phyloP scores from a whole-genome alignment of 139 green algal species.

The Micromonas pusilla region DNA sequence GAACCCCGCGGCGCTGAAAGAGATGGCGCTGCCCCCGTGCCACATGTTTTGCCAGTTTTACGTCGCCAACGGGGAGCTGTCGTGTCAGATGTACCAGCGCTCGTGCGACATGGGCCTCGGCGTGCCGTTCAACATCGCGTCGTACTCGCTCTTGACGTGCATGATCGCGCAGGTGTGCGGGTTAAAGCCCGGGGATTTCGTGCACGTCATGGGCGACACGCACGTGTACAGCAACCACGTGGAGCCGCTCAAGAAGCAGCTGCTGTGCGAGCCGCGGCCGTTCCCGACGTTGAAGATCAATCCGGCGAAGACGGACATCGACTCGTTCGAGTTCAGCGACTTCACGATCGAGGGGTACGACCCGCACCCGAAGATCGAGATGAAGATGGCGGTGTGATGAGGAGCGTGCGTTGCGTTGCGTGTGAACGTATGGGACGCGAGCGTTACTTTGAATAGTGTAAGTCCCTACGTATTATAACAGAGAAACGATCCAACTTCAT shows the following conservation, averaged over 20 bases:
- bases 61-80: constrained; percentile 92
- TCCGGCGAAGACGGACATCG: constrained; percentile 77
- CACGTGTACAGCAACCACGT: constrained; percentile 98
- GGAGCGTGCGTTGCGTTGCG: too few species aligned
- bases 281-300: constrained; percentile 87
- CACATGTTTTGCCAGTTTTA: constrained; percentile 99
- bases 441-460: too few species aligned
- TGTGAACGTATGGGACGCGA: neutral
- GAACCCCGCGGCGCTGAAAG: constrained; percentile 85
- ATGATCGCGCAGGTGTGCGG: constrained; percentile 82
- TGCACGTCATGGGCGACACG: constrained; percentile 90
- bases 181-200: constrained; percentile 82
- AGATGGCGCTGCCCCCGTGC: constrained; percentile 97
- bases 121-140: constrained; percentile 99
- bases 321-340: constrained; percentile 78
- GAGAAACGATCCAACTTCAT: too few species aligned
- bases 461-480: too few species aligned
- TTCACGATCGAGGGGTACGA: constrained; percentile 84
- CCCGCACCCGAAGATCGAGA: constrained; percentile 89
- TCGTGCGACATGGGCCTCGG: constrained; percentile 95
- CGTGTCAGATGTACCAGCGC: constrained; percentile 97
- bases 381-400: constrained; percentile 94
- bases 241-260: constrained; percentile 89
- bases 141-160: constrained; percentile 88
- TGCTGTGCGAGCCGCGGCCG: constrained; percentile 62